These are phyloP conservation scores for Rhodotorula taiwanensis DNA, from an alignment of 768 basidiomycete genomes.

Conservation along the genomic window DNA sequence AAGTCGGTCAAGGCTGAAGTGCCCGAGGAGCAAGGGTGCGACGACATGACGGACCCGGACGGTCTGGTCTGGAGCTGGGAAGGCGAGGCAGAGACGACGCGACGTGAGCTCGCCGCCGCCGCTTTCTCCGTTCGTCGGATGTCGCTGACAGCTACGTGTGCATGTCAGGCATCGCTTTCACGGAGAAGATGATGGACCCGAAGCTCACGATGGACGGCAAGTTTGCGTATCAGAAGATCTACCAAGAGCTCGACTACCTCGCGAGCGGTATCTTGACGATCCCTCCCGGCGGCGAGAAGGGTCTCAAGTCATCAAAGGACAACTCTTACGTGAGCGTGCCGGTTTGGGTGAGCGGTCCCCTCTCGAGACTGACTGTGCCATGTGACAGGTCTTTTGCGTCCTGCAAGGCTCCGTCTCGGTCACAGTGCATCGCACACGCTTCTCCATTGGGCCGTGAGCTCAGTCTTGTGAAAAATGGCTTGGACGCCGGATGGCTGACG, in stretches of 20 bases:
- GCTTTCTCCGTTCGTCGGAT: not conserved
- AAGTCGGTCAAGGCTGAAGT: conserved; percentile 26
- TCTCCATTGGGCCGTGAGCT: conserved; percentile 53
- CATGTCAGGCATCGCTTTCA: conserved; percentile 62
- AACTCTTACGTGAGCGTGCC: conserved; percentile 73
- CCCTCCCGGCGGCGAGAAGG: conserved; percentile 71
- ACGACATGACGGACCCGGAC: conserved; percentile 54
- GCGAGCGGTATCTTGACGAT: conserved; percentile 82
- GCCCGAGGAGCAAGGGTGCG: conserved; percentile 25
- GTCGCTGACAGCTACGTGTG: conserved; percentile 10
- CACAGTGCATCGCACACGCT: conserved; percentile 68
- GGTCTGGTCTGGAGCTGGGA: conserved; percentile 65
- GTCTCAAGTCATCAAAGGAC: conserved; percentile 80
- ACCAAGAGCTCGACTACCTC: conserved; percentile 82
- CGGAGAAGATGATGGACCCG: conserved; percentile 61
- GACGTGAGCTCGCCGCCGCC: conserved; percentile 55
- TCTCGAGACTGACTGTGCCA: not conserved
- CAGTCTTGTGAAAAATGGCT: not conserved
- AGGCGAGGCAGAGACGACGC: conserved; percentile 55
- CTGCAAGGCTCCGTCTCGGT: conserved; percentile 83
- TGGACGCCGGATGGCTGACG: not conserved
- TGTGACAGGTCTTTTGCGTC: conserved; percentile 62
- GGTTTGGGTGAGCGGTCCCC: not conserved
- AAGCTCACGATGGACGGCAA: conserved; percentile 52
- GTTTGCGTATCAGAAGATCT: conserved; percentile 86